A percentile compares a stretch with the other conserved stretches of the same genome.
These are phyloP conservation scores for Symbiotaphrina buchneri DNA, from an alignment of 495 filamentous ascomycete genomes.

Conservation along the genomic window DNA sequence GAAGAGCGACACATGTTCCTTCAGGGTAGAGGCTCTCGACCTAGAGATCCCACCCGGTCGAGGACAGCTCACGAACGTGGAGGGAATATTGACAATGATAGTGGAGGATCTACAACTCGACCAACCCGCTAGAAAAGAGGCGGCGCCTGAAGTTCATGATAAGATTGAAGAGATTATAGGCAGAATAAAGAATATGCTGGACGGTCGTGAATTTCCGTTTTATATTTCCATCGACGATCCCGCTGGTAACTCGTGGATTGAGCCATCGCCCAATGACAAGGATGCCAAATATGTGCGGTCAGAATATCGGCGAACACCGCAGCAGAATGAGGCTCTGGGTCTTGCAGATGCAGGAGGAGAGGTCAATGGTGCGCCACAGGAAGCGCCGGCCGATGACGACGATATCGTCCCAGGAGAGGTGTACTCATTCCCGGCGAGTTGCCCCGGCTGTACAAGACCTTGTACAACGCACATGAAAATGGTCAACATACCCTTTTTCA, in stretches of 20 bases:
- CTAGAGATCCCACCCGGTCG: conserved; percentile 79
- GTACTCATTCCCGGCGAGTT: conserved; percentile 74
- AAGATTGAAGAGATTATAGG: conserved; percentile 53
- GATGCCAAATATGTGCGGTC: conserved; percentile 56
- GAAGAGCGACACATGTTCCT: conserved; percentile 66
- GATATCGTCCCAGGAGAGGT: conserved; percentile 77
- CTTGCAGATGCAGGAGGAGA: conserved; percentile 24
- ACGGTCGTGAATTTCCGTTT: conserved; percentile 64
- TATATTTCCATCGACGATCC: conserved; percentile 68
- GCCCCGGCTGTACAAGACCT: conserved; percentile 66
- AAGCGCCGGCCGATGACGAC: conserved; percentile 24
- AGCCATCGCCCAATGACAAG: conserved; percentile 44
- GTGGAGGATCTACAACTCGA: conserved; percentile 51
- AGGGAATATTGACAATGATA: conserved; percentile 61
- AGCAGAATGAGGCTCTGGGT: conserved; percentile 68
- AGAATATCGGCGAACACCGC: conserved; percentile 59
- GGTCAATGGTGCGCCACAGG: conserved; percentile 7
- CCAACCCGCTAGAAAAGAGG: conserved; percentile 50
- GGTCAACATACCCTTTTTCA: conserved; percentile 91
- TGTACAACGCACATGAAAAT: conserved; percentile 87
- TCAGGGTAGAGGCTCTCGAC: conserved; percentile 66
- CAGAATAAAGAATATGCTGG: conserved; percentile 48
- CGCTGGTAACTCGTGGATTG: conserved; percentile 94
- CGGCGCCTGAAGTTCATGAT: conserved; percentile 48
- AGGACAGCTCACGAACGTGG: conserved; percentile 76